phyloP scores from a whole-genome alignment of 2,329 filamentous ascomycete genomes.

The Aspergillus versicolor region DNA sequence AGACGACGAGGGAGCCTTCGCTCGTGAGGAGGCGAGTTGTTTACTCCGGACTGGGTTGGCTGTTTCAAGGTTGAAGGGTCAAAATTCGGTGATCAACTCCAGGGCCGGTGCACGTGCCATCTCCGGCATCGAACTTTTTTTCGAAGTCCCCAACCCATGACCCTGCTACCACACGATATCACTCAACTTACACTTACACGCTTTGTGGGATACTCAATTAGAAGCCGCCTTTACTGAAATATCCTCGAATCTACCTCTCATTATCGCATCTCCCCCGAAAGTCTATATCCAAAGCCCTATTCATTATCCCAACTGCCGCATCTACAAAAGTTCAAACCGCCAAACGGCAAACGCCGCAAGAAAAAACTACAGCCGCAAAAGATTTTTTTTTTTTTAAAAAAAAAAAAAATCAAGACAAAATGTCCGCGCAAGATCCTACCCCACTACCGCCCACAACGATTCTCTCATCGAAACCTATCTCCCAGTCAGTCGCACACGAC shows the following conservation, averaged over 20 bases:
- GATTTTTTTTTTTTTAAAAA: neutral
- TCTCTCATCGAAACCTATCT: slow-evolving; percentile 35
- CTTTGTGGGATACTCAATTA: neutral
- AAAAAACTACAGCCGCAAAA: neutral
- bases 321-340: neutral
- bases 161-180: neutral
- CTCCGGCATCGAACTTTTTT: slow-evolving; percentile 17
- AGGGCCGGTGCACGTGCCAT: slow-evolving; percentile 34
- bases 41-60: neutral
- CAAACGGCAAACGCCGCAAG: neutral
- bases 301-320: slow-evolving; percentile 1
- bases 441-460: slow-evolving; percentile 40
- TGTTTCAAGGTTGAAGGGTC: slow-evolving; percentile 21
- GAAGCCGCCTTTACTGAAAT: neutral
- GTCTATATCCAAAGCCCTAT: neutral
- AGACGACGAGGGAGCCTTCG: slow-evolving; percentile 1
- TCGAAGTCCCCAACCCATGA: neutral
- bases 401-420: slow-evolving; percentile 16
- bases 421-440: slow-evolving; percentile 37
- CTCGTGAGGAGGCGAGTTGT: slow-evolving; percentile 14
- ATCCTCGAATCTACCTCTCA: neutral
- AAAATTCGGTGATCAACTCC: slow-evolving; percentile 31
- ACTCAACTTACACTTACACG: neutral
- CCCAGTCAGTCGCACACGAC: slow-evolving; percentile 40
- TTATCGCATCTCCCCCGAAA: neutral